Conservation (phyloP, 1,284 basidiomycete species). For the Ganoderma lingzhi region DNA sequence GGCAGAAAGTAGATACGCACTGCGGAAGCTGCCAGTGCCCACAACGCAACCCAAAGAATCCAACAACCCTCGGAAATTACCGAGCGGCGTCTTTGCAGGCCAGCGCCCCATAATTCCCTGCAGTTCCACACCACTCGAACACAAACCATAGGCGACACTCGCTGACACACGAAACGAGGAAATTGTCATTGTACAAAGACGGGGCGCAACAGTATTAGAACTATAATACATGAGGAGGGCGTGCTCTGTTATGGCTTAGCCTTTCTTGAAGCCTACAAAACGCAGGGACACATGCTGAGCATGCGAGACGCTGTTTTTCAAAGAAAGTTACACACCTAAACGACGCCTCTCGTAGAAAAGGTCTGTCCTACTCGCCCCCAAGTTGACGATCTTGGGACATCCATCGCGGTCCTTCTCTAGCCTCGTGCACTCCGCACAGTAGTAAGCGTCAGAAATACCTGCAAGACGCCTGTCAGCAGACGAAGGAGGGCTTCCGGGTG, state of each 20-base stretch:
- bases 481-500: background rate
- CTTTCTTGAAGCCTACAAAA: slow-evolving; percentile 78
- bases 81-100: background rate
- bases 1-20: background rate
- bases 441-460: slow-evolving; percentile 98
- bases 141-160: background rate
- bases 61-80: background rate
- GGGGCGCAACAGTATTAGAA: background rate
- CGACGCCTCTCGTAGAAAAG: slow-evolving; percentile 89
- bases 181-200: background rate
- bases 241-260: slow-evolving; percentile 49
- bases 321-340: slow-evolving; percentile 58
- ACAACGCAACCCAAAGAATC: too few relatives aligned
- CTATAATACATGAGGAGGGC: slow-evolving; percentile 2
- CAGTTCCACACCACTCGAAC: background rate
- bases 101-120: background rate
- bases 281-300: slow-evolving; percentile 7
- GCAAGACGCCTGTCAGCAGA: slow-evolving; percentile 13
- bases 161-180: background rate
- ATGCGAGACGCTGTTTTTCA: background rate
- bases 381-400: slow-evolving; percentile 98
- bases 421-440: slow-evolving; percentile 95
- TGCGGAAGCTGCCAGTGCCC: background rate
- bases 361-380: slow-evolving; percentile 90
- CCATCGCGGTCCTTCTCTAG: slow-evolving; percentile 98